Base-by-base conservation (phyloP, 345 rosid genomes). In the Carallia brachiata region DNA sequence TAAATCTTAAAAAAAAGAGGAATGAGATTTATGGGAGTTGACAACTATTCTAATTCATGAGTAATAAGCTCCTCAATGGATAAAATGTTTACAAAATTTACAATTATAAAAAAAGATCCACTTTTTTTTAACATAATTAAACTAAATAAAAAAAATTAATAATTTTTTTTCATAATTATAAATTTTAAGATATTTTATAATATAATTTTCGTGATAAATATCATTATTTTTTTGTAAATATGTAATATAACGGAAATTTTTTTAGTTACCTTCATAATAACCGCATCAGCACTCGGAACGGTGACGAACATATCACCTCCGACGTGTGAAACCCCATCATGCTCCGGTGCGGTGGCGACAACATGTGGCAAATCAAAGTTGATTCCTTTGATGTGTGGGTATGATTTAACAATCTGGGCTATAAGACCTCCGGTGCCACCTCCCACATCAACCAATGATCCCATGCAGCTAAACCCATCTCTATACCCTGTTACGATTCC, bases 281-380 rank as follows among this genome's bases (percentile, higher is more conserved):
- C 37, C 0, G 78, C 82, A 52, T 75, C 82, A 6, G 80, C 85
- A 2, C 57, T 55, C 0, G 83, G 85, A 60, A 82, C 72, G 37
- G 36, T 36, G 0, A 58, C 48, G 28, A 83, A 80, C 84, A 83
- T 83, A 64, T 83, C 54, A 15, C 84, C 87, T 4, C 77, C 81
- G 9, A 81, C 61, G 48, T 78, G 83, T 0, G 28, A 4, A 19
- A 84, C 74, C 39, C 83, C 81, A 2, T 59, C 36, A 32, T 60
- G 67, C 16, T 7, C 5, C 0, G 84, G 81, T 2, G 84, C 84
- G 1, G 81, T 70, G 7, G 72, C 70, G 1, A 84, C 65, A 0
- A 81, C 84, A 37, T 81, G 87, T 0, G 78, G 80, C 70, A 81
- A 36, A 79, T 84, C 87, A 28, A 84, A 84, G 67, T 84, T 81